phyloP scores from a whole-genome alignment of 345 rosid species.

The Aquilaria malaccensis region DNA sequence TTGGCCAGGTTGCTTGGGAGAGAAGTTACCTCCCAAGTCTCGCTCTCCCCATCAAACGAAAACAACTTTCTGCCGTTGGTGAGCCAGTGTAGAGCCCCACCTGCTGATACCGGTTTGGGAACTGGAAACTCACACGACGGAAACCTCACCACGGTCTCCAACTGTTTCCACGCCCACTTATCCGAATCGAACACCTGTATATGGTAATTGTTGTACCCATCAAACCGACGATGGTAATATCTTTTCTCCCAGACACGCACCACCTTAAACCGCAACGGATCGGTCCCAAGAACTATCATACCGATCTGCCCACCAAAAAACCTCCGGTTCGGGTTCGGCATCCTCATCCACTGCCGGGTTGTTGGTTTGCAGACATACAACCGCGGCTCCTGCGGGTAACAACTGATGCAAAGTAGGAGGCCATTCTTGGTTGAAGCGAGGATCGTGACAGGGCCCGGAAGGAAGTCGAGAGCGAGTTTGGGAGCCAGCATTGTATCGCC shows the following conservation, averaged over 20 bases:
- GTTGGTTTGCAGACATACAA: conserved; percentile 26
- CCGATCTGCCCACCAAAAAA: not conserved
- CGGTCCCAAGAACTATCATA: conserved; percentile 12
- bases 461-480: conserved; percentile 4
- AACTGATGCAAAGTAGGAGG: not conserved
- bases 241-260: conserved; percentile 2
- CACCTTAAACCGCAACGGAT: conserved; percentile 18
- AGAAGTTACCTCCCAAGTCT: not conserved
- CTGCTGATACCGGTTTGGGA: not conserved
- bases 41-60: not conserved
- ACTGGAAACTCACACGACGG: not conserved
- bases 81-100: not conserved
- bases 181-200: conserved; percentile 12
- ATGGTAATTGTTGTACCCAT: not conserved
- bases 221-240: no score
- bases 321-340: conserved; percentile 12
- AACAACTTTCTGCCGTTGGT: not conserved
- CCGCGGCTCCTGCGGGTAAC: not conserved
- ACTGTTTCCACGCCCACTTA: conserved; percentile 8
- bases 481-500: not conserved
- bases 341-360: conserved; percentile 13
- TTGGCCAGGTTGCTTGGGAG: not conserved
- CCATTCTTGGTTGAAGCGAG: conserved; percentile 2
- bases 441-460: not conserved
- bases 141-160: not conserved